Base-by-base conservation (phyloP, 2,329 filamentous ascomycete species). In the Apiospora koreana region DNA sequence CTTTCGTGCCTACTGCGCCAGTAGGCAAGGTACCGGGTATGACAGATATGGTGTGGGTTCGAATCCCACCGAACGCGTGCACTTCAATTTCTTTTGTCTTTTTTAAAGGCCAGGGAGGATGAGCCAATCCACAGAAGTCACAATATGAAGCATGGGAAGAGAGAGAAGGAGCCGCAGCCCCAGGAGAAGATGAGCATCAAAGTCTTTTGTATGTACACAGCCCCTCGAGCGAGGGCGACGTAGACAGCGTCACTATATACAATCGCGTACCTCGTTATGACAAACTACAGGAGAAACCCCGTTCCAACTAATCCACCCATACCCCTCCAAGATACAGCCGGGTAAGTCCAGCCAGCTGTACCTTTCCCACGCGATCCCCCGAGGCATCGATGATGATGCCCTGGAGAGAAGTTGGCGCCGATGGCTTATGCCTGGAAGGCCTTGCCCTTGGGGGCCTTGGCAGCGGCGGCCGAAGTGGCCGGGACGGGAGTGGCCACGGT, bases 401-500 rank as follows among this genome's bases (percentile, higher is more conserved):
- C 18, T 7, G 35, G 54, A 21, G 54, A 21, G 31, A 21, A 4
- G 31, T n/a, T 38, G 54, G 54, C 21, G 31, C 14, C 31, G 6
- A 10, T 7, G 31, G 18, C 54, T 62, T 23, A 62, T 62, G 54
- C 54, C 28, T 62, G 54, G 54, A 62, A 62, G n/a, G 54, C 54
- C 54, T 38, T 62, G 50, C 4, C 31, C 31, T 62, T 35, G 16
- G 16, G 3, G 28, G 16, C 54, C 28, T 62, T 62, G 54, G 16
- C 54, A 10, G 8, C 9, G 28, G 28, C 50, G 18, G 28, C 50
- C 3, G 21, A 7, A 21, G 18, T 62, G 21, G 31, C 54, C 2
- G 54, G 54, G 21, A 38, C 54, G 12, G 71, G 41, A 28, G 71
- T 65, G 7, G 69, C 64, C 8, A n/a, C n/a, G n/a, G 69, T 64